Percentiles rank a stretch among this genome's conserved stretches.
Evolutionary conservation across 2,329 filamentous ascomycete genomes (phyloP).

Genomic region (Sphaerostilbella broomeana): DNA sequence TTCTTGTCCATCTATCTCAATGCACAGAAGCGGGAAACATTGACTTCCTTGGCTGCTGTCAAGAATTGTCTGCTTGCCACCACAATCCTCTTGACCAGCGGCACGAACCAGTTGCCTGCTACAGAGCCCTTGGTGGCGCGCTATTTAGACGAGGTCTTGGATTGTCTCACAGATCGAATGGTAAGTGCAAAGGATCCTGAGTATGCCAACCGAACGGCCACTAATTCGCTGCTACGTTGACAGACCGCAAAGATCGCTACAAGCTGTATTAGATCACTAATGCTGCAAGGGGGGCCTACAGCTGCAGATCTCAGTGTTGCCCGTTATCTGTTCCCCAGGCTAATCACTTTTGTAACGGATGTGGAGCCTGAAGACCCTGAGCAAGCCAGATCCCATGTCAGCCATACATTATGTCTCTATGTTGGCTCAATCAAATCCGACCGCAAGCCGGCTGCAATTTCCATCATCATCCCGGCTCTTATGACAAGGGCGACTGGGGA

Average conservation of each 20-base stretch:
- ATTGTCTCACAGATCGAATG: slow-evolving; percentile 75
- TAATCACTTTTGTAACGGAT: slow-evolving; percentile 68
- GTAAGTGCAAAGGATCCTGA: no score
- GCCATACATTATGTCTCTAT: slow-evolving; percentile 70
- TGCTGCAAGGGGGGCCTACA: slow-evolving; percentile 59
- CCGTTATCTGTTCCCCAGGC: slow-evolving; percentile 65
- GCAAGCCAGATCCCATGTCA: slow-evolving; percentile 61
- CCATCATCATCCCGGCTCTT: slow-evolving; percentile 70
- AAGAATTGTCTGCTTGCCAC: slow-evolving; percentile 87
- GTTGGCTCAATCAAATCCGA: slow-evolving; percentile 43
- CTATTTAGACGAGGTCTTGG: slow-evolving; percentile 74
- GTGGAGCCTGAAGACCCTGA: slow-evolving; percentile 73
- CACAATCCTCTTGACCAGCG: slow-evolving; percentile 81
- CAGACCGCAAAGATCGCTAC: slow-evolving; percentile 82
- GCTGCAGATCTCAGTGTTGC: slow-evolving; percentile 66
- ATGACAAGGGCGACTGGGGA: slow-evolving; percentile 65
- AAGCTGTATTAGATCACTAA: slow-evolving; percentile 78
- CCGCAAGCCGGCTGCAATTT: slow-evolving; percentile 56
- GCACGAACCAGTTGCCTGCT: slow-evolving; percentile 64
- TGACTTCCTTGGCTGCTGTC: slow-evolving; percentile 77
- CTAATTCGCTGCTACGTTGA: no score
- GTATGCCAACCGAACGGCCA: background rate
- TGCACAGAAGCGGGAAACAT: slow-evolving; percentile 65
- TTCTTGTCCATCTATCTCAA: slow-evolving; percentile 75
- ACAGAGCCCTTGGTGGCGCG: slow-evolving; percentile 67